A percentile compares a stretch with the other conserved stretches of the same genome.
phyloP scores from a whole-genome alignment of 2,329 filamentous ascomycete genomes.

The Talaromyces funiculosus region DNA sequence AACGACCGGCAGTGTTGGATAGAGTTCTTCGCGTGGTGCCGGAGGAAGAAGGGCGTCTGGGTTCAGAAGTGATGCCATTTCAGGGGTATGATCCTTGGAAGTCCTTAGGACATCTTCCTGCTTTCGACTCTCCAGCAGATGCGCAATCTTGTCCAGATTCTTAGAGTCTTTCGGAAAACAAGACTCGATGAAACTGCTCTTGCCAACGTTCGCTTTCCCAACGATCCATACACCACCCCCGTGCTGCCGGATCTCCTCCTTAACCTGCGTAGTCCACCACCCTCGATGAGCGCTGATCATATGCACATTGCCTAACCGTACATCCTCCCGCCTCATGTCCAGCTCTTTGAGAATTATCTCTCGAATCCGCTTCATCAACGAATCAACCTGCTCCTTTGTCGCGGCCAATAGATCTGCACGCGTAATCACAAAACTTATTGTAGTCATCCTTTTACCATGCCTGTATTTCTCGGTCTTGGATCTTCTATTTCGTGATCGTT shows the following conservation, averaged over 20 bases:
- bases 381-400: slow-evolving; percentile 75
- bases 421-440: slow-evolving; percentile 87
- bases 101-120: slow-evolving; percentile 15
- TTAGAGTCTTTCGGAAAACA: slow-evolving; percentile 72
- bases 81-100: neutral
- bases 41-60: slow-evolving; percentile 64
- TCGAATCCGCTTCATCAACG: slow-evolving; percentile 76
- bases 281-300: slow-evolving; percentile 79
- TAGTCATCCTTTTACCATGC: slow-evolving; percentile 64
- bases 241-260: slow-evolving; percentile 75
- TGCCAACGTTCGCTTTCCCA: slow-evolving; percentile 97
- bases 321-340: slow-evolving; percentile 58
- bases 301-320: slow-evolving; percentile 81
- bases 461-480: slow-evolving; percentile 62
- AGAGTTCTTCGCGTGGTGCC: slow-evolving; percentile 64
- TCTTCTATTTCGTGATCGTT: slow-evolving; percentile 75
- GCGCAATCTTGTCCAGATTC: slow-evolving; percentile 36
- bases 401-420: slow-evolving; percentile 80
- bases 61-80: slow-evolving; percentile 18
- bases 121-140: slow-evolving; percentile 28
- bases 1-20: slow-evolving; percentile 77
- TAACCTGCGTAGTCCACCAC: slow-evolving; percentile 88
- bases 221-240: slow-evolving; percentile 92
- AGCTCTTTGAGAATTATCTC: slow-evolving; percentile 72
- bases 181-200: slow-evolving; percentile 82